These are phyloP conservation scores for Diaporthe velutina DNA, from an alignment of 2,329 filamentous ascomycete genomes.

Conservation along the genomic window DNA sequence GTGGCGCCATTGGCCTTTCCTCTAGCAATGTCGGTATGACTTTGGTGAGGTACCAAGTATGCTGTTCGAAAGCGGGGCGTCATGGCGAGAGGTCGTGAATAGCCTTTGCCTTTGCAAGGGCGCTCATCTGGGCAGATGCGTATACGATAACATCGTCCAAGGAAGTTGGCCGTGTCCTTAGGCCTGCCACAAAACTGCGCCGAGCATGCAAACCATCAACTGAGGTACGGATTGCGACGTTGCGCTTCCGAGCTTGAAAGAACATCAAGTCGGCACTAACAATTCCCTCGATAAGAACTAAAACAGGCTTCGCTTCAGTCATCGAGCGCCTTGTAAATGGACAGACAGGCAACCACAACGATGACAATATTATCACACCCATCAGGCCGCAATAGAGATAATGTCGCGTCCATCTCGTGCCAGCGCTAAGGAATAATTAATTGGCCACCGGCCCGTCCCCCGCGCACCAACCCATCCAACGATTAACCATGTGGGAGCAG, in stretches of 20 bases:
- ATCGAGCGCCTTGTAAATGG: not conserved
- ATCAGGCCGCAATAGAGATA: constrained; percentile 8
- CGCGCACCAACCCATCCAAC: constrained; percentile 8
- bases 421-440: constrained; percentile 16
- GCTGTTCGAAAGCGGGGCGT: constrained; percentile 10
- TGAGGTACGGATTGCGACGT: not conserved
- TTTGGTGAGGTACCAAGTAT: not conserved
- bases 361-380: too few species aligned
- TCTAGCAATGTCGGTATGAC: constrained; percentile 1
- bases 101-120: not conserved
- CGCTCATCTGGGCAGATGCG: not conserved
- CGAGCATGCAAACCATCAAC: not conserved
- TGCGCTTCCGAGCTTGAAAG: not conserved
- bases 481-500: constrained; percentile 17
- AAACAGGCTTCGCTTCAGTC: not conserved
- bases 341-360: not conserved
- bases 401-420: constrained; percentile 14
- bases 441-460: constrained; percentile 8
- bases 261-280: not conserved
- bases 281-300: not conserved
- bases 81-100: not conserved
- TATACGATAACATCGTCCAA: not conserved
- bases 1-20: not conserved
- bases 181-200: not conserved
- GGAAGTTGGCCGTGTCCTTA: not conserved